Percentiles rank a stretch among this genome's conserved stretches.
Evolutionary conservation across 495 filamentous ascomycete species (phyloP).

Genomic region (Neurospora cerealis): DNA sequence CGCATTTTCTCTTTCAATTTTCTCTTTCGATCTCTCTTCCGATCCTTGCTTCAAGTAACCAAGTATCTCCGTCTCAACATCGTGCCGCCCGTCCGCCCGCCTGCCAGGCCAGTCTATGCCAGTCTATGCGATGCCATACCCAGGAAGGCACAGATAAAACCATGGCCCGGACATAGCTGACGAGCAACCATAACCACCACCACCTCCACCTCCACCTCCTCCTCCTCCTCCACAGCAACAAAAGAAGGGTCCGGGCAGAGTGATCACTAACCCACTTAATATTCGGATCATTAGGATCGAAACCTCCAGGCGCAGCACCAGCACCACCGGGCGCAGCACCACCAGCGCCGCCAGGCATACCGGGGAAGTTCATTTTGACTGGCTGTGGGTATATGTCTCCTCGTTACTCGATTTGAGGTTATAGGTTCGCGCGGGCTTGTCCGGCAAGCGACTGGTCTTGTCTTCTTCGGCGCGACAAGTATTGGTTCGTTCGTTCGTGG

Average conservation of each 20-base stretch:
- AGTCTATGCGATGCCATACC: background rate
- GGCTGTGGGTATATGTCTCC: too few species aligned
- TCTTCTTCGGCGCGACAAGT: background rate
- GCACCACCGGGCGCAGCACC: background rate
- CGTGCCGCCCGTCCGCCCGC: background rate
- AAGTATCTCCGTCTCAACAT: background rate
- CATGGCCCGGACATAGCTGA: background rate
- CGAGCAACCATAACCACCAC: background rate
- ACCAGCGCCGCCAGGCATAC: conserved; percentile 1
- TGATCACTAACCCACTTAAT: conserved; percentile 20
- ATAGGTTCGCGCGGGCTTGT: background rate
- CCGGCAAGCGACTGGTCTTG: background rate
- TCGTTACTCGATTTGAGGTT: background rate
- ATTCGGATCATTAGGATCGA: conserved; percentile 33
- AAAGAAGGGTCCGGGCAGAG: background rate
- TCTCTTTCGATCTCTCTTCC: background rate
- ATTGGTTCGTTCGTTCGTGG: background rate
- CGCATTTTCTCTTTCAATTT: background rate
- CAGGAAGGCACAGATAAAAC: background rate
- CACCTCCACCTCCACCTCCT: background rate
- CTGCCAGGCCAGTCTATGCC: background rate
- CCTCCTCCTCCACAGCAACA: background rate
- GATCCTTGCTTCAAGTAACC: background rate
- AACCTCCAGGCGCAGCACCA: conserved; percentile 7
- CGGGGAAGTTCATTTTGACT: conserved; percentile 17